Evolutionary conservation across 2,329 filamentous ascomycete genomes (phyloP), one percentile per base, ranked within the genome.

Genomic region (Blastomyces parvus): DNA sequence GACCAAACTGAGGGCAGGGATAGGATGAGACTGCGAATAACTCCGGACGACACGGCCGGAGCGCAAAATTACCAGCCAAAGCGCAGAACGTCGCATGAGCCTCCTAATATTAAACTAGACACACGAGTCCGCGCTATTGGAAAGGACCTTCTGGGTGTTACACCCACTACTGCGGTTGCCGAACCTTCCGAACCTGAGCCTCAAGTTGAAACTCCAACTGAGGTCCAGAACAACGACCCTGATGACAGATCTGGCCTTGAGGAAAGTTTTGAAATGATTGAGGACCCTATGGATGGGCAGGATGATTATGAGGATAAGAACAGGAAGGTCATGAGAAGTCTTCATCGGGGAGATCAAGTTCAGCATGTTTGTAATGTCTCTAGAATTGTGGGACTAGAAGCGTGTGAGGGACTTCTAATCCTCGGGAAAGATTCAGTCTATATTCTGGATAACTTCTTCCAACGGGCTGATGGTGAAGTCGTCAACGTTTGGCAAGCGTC

Each of bases 281-380:
- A 97, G 65, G 93, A 97, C 65, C 92, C 93, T 0, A 91, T 91
- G 70, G 89, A 93, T 63, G 86, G 88, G 50, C 84, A 90, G 33
- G 91, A 94, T 68, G 88, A 87, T 0, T 95, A 95, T 66, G 95
- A 99, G 75, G 95, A 99, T 75, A 97, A 97, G 79, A 97, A 99
- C 71, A 85, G 95, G 55, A 97, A 97, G 75, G 93, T 99, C 55
- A 95, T 97, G 91, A 85, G 94, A 60, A 93, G 91, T 66, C 81
- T 99, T 13, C 88, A 96, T 69, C 88, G 89, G 14, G 91, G 92
- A 5, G 94, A 99, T 70, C 85, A 92, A 63, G 93, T 99, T 1
- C 90, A 97, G 73, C 89, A 90, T 63, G 91, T 97, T 0, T 96
- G 91, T 80, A 99, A 99, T 69, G 88, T 97, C 59, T 97, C 94